These are phyloP conservation scores for Didymella exigua DNA, from an alignment of 2,329 filamentous ascomycete genomes.

Conservation along the genomic window DNA sequence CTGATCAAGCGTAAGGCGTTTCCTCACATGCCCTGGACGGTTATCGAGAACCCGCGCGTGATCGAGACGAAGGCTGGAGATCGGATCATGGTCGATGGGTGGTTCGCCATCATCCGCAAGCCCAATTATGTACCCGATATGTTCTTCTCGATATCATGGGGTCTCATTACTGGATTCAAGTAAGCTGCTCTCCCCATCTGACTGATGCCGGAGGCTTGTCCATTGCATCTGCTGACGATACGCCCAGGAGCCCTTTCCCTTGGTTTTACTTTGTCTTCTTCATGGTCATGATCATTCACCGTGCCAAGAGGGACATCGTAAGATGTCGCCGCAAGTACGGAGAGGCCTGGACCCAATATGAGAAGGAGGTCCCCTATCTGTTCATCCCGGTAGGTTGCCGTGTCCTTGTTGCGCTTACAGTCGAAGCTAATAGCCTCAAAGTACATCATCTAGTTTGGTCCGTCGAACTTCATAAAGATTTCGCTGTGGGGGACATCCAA, in stretches of 20 bases:
- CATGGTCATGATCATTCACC: constrained; percentile 75
- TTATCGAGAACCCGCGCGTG: constrained; percentile 76
- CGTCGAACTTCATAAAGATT: neutral
- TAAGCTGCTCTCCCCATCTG: constrained; percentile 46
- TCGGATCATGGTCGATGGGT: constrained; percentile 79
- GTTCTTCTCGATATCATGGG: constrained; percentile 80
- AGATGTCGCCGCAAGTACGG: constrained; percentile 78
- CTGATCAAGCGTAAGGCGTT: constrained; percentile 73
- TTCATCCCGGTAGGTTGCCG: constrained; percentile 68
- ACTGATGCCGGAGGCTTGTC: neutral
- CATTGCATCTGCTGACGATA: neutral
- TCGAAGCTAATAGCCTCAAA: neutral
- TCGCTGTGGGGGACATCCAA: neutral
- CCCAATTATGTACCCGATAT: constrained; percentile 80
- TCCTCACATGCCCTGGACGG: constrained; percentile 85
- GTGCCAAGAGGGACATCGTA: constrained; percentile 74
- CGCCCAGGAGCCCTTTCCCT: constrained; percentile 64
- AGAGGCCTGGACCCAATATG: constrained; percentile 79
- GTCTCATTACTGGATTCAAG: constrained; percentile 75
- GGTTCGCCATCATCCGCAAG: constrained; percentile 74
- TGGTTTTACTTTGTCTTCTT: constrained; percentile 91
- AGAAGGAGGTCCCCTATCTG: constrained; percentile 76
- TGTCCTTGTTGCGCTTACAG: neutral
- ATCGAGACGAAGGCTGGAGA: constrained; percentile 75
- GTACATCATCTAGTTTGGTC: constrained; percentile 4